Evolutionary conservation across 1,139 yeast species (phyloP).

Genomic region (Neolecta irregularis): DNA sequence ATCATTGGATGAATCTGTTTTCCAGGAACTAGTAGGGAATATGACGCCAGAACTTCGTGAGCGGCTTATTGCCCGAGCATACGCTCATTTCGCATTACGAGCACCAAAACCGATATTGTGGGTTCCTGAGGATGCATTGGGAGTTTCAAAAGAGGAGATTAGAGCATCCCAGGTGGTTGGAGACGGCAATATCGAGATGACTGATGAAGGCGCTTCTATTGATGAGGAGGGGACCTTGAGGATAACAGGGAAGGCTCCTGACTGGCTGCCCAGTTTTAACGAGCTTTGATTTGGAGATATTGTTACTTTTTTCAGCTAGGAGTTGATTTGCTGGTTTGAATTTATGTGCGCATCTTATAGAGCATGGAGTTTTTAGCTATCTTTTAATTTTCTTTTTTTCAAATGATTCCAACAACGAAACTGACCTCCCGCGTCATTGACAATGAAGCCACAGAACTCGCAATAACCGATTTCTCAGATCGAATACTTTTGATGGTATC

Average conservation of each 20-base stretch:
- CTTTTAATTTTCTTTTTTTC: no score
- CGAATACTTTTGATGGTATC: no score
- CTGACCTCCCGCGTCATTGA: no score
- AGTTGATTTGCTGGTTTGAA: no score
- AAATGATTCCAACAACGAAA: no score
- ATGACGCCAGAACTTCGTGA: constrained; percentile 11
- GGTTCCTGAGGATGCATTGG: constrained; percentile 79
- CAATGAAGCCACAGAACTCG: no score
- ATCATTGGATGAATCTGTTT: constrained; percentile 5
- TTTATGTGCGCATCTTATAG: no score
- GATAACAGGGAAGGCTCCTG: constrained; percentile 52
- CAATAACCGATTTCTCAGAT: no score
- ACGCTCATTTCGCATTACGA: constrained; percentile 55
- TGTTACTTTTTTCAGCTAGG: no score
- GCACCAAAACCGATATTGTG: constrained; percentile 59
- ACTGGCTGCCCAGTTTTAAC: no score
- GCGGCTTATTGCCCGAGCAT: constrained; percentile 20
- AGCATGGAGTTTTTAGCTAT: no score
- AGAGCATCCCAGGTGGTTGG: constrained; percentile 26
- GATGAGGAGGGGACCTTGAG: constrained; percentile 41
- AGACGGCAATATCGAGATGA: constrained; percentile 33
- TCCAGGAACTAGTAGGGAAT: constrained; percentile 8
- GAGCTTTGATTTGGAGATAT: no score
- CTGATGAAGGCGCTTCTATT: constrained; percentile 53
- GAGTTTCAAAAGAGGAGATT: constrained; percentile 50